Evolutionary conservation across 1,139 yeast genomes (phyloP).

Genomic region (Nematodospora anomalae): DNA sequence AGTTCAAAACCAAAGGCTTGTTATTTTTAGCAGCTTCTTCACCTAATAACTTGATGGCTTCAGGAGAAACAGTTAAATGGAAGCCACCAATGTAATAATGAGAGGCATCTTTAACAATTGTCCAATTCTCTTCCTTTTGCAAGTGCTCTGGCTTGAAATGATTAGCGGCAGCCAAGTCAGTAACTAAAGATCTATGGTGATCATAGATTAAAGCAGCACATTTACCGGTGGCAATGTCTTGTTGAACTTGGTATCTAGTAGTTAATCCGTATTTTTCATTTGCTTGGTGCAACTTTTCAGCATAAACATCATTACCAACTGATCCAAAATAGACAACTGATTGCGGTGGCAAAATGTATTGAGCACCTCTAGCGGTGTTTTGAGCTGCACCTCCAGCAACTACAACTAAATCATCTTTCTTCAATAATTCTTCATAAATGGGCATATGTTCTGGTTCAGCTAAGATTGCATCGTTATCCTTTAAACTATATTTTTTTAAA

Average conservation of each 20-base stretch:
- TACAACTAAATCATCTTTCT: slow-evolving; percentile 59
- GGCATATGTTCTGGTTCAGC: slow-evolving; percentile 88
- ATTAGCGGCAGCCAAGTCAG: slow-evolving; percentile 98
- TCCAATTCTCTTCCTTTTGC: slow-evolving; percentile 90
- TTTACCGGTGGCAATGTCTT: slow-evolving; percentile 83
- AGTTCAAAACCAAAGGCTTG: slow-evolving; percentile 82
- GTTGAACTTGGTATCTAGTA: slow-evolving; percentile 81
- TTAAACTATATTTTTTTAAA: slow-evolving; percentile 76
- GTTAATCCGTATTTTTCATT: slow-evolving; percentile 85
- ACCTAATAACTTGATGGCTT: slow-evolving; percentile 86
- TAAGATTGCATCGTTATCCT: slow-evolving; percentile 92
- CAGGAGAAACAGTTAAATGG: slow-evolving; percentile 97
- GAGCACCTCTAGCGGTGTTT: slow-evolving; percentile 98
- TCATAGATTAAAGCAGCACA: slow-evolving; percentile 96
- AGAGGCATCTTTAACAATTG: slow-evolving; percentile 74
- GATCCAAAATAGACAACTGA: slow-evolving; percentile 95
- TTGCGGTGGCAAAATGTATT: slow-evolving; percentile 76
- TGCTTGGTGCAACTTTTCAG: slow-evolving; percentile 78
- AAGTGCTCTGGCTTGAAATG: slow-evolving; percentile 90
- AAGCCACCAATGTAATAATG: slow-evolving; percentile 93
- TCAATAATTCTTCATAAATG: slow-evolving; percentile 75
- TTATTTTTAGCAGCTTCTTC: slow-evolving; percentile 84
- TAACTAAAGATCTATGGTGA: slow-evolving; percentile 85
- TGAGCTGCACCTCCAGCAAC: slow-evolving; percentile 99
- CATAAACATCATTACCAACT: slow-evolving; percentile 89